Evolutionary conservation across 331 rosid genomes (phyloP).

Genomic region (Saraca asoca): DNA sequence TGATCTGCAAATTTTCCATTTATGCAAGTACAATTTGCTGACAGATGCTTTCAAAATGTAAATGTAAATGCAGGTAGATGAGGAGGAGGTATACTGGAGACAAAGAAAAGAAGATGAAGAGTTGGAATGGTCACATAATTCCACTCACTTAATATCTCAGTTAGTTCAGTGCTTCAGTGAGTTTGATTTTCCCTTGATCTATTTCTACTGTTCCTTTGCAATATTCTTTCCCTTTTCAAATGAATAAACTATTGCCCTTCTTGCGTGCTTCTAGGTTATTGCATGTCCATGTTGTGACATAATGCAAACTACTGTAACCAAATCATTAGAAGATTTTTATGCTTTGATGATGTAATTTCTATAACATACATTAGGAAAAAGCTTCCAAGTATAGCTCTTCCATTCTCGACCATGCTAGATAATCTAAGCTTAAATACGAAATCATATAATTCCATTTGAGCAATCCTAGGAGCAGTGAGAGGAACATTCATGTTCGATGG

Average conservation of each 20-base stretch:
- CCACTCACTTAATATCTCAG: slow-evolving; percentile 73
- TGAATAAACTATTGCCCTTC: not conserved
- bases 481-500: too few species aligned
- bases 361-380: too few species aligned
- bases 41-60: slow-evolving; percentile 33
- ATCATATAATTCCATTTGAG: too few species aligned
- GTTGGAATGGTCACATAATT: slow-evolving; percentile 73
- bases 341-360: too few species aligned
- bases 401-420: too few species aligned
- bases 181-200: slow-evolving; percentile 42
- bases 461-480: too few species aligned
- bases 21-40: slow-evolving; percentile 24
- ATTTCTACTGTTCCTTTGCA: not conserved
- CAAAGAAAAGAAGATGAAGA: slow-evolving; percentile 61
- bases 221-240: slow-evolving; percentile 3
- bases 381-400: too few species aligned
- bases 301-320: too few species aligned
- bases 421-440: too few species aligned
- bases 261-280: too few species aligned
- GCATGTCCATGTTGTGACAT: too few species aligned
- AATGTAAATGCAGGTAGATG: slow-evolving; percentile 67
- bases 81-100: slow-evolving; percentile 79
- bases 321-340: too few species aligned
- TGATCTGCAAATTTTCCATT: not conserved
- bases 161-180: slow-evolving; percentile 85